Base-by-base conservation (phyloP, 164 flowering plant species). In the Liriodendron chinense region DNA sequence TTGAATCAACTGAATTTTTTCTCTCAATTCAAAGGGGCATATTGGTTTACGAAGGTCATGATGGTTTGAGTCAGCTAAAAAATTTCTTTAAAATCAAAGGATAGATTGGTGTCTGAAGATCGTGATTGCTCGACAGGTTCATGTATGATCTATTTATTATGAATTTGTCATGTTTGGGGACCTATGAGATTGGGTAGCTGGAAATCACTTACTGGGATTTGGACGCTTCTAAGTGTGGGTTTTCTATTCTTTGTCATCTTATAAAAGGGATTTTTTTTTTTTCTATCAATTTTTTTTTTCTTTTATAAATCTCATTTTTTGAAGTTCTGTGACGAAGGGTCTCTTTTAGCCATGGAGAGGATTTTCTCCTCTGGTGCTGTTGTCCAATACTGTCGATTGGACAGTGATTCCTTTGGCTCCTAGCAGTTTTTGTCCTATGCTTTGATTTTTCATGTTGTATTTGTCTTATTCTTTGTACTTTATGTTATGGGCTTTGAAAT, bases 371-470 rank as follows among this genome's bases (percentile, higher is more conserved):
- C 6, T 23, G 25, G 14, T 34, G 47, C 69, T 67, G 69, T 16
- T n/a, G 7, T 12, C 18, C 18, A 2, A 16, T 53, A 53, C 59
- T 16, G 13, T 53, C 5, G 43, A 64, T 8, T 64, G 34, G 26
- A 16, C 67, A 64, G 67, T 9, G 67, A 64, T 67, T 67, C 47
- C 69, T 67, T 5, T 67, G 69, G 69, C 69, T 34, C n/a, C 9
- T 26, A 7, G 14, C 47, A 24, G 69, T 67, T 67, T 67, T 67
- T 67, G 49, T 34, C 49, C 12, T 67, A 26, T 67, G 18, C 28
- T 67, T 26, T 67, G 69, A 67, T 26, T 18, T 34, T 12, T 1
- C 9, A 26, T 67, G 20, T 8, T 28, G 47, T 67, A 65, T 25
- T n/a, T 67, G 69, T 67, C 28, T 67, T 67, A 28, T 67, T 26